A percentile compares a stretch with the other conserved stretches of the same genome.
Conservation (phyloP, 768 basidiomycete species). For the Tulasnella sp. region DNA sequence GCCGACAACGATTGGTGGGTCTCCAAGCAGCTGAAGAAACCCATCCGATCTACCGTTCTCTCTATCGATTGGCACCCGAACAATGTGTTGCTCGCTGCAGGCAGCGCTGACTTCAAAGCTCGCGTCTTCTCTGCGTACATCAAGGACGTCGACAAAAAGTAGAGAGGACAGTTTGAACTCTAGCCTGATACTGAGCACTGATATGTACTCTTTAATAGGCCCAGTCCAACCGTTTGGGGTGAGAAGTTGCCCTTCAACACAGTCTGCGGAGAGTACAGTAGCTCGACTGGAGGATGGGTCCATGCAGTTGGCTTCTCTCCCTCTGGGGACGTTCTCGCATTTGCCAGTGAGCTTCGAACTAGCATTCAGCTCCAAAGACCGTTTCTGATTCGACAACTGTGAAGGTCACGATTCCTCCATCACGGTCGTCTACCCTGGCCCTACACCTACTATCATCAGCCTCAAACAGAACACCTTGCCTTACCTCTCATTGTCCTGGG, state of each 20-base stretch:
- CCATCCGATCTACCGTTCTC: constrained; percentile 88
- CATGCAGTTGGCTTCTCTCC: constrained; percentile 94
- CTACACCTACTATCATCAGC: constrained; percentile 53
- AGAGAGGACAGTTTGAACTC: constrained; percentile 16
- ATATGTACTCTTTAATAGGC: constrained; percentile 35
- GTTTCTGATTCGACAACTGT: background rate
- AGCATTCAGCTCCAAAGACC: constrained; percentile 1
- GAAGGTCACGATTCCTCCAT: constrained; percentile 92
- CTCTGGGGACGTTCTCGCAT: constrained; percentile 87
- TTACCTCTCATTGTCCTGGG: constrained; percentile 76
- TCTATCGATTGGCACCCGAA: constrained; percentile 98
- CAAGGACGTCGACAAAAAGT: constrained; percentile 95
- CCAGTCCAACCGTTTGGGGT: constrained; percentile 88
- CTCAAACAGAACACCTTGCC: constrained; percentile 74
- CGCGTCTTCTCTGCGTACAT: constrained; percentile 97
- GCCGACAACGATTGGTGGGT: constrained; percentile 99
- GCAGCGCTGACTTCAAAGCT: constrained; percentile 97
- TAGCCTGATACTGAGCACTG: background rate
- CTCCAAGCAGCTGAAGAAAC: constrained; percentile 93
- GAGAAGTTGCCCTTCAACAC: constrained; percentile 97
- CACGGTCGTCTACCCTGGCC: constrained; percentile 74
- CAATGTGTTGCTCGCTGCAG: constrained; percentile 92
- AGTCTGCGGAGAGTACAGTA: constrained; percentile 85
- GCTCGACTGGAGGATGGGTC: constrained; percentile 92
- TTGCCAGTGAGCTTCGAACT: constrained; percentile 53